Evolutionary conservation across 352 stramenopile species (phyloP), one percentile per base, ranked within the genome.

Genomic region (Halophytophthora batemanensis): DNA sequence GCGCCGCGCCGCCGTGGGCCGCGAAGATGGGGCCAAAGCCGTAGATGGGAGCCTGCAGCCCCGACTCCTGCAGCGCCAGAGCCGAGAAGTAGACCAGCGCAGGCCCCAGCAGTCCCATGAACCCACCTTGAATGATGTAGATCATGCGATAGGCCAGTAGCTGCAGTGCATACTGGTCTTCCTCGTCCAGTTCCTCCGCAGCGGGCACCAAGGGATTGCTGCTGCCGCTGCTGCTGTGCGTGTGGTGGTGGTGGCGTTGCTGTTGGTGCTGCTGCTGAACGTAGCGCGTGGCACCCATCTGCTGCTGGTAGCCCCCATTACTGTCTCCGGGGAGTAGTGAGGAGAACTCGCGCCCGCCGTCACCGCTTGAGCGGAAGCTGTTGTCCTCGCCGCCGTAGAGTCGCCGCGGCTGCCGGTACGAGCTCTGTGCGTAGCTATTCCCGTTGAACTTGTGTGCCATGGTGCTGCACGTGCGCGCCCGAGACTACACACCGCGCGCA

Each of bases 21-120:
- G 80, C 75, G 21, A 90, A 90, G 40, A 90, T 88, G 33, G 80
- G 73, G 0, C 80, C 80, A 43, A 88, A 90, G 2, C 67, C 79
- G 37, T 72, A 77, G 10, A 90, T 69, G 28, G 80, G 80, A 1
- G 70, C 81, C 31, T 59, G 51, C 17, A 87, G 54, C 0, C 50
- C 59, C 10, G 72, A 66, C 18, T 70, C 56, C 18, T 71, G 35
- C 14, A 66, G 33, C 11, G 74, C 75, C 28, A 86, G 37, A n/a
- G 50, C 58, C 31, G 77, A 87, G 47, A 88, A 88, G 50, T 78
- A 87, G 51, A 76, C 64, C n/a, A 90, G 63, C 17, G 68, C 61
- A 1, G 80, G 80, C 0, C 80, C 80, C 15, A 90, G 47, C 28
- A 86, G 66, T 4, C 80, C 79, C 48, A 90, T 77, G 50, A 87